A percentile compares a stretch with the other conserved stretches of the same genome.
These are phyloP conservation scores for Earliella scabrosa DNA, from an alignment of 1,284 basidiomycete genomes.

Conservation along the genomic window DNA sequence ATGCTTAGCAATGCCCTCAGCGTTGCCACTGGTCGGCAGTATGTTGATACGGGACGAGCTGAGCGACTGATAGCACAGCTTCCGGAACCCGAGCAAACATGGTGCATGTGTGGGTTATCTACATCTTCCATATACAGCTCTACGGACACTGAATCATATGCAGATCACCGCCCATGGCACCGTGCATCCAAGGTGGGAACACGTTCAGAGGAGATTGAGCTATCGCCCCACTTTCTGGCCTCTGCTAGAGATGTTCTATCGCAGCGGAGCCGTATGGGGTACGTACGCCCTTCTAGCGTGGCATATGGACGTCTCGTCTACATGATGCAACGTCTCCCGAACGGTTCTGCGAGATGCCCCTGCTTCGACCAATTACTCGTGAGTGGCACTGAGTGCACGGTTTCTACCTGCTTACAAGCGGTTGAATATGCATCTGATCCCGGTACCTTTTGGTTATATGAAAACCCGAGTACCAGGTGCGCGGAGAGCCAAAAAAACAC, in stretches of 20 bases:
- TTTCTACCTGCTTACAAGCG: not conserved
- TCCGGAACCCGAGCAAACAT: not conserved
- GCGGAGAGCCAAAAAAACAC: too few relatives aligned
- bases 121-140: not conserved
- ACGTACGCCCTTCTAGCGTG: conserved; percentile 11
- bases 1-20: not conserved
- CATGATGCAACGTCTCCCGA: conserved; percentile 11
- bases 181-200: not conserved
- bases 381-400: conserved; percentile 5
- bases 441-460: conserved; percentile 4
- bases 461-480: too few relatives aligned
- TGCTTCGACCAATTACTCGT: conserved; percentile 10
- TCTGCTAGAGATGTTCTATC: not conserved
- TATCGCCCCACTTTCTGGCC: not conserved
- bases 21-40: not conserved
- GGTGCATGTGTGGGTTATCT: not conserved
- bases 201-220: not conserved
- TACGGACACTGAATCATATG: not conserved
- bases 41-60: not conserved
- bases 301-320: conserved; percentile 1
- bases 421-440: conserved; percentile 6
- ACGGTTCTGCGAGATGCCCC: conserved; percentile 5
- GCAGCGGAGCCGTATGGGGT: not conserved
- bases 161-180: not conserved
- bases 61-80: not conserved